Base-by-base conservation (phyloP, 108 stramenopile genomes). In the Cylindrotheca fusiformis region DNA sequence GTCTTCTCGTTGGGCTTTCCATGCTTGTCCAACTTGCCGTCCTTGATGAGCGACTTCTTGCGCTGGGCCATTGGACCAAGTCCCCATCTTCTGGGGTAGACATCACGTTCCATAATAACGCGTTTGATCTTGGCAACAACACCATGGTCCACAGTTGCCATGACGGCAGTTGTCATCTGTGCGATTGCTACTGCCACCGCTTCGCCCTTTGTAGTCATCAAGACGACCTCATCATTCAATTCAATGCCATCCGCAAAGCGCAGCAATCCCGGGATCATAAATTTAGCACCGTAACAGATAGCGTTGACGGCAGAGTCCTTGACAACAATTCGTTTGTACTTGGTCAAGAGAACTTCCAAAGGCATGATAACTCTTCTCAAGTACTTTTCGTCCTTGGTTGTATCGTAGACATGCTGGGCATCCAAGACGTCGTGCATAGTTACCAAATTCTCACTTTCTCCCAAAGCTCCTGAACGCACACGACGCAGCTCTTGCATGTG, bases 401-500 rank as follows among this genome's bases (percentile, higher is more conserved):
- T 88, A 74, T 99, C 98, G 71, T 97, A 98, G 45, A 95, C 91
- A 81, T 96, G 95, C 70, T 99, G 98, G 4, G 99, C 99, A 77
- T 99, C 99, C 65, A 99, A 76, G 32, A 99, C 97, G 74, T 99
- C 99, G 67, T 99, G 99, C 97, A 99, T 97, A 41, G 99, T 99
- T 19, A 95, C 91, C 79, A 99, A 58, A 68, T 97, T 94, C 59
- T 95, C 87, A 22, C 84, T 55, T 77, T 99, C 98, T 26, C 77
- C 71, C 68, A 95, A 57, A 4, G 96, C 96, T 33, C 99, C 99
- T 19, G 92, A 94, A 57, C 98, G 78, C 8, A 97, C 96, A 31
- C 99, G 90, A 17, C 99, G 82, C 26, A 99, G 80, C 75, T 99
- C 99, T 75, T 98, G 97, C 99, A 99, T 99, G 82, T 99, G 99